phyloP scores from a whole-genome alignment of 2,329 filamentous ascomycete genomes.

The Nigrospora sphaerica region DNA sequence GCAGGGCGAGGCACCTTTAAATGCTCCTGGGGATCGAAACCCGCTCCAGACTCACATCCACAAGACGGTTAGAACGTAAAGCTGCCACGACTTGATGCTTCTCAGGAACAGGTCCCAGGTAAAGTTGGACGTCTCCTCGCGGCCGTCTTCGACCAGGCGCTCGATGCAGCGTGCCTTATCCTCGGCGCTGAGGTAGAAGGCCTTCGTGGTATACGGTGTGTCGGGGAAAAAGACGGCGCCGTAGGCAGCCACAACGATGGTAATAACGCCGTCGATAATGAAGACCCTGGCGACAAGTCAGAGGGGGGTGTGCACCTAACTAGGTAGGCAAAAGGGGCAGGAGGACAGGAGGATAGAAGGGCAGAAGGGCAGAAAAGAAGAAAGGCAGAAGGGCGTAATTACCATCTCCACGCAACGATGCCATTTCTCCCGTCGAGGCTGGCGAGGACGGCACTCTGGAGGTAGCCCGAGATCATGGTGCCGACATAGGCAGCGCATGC shows the following conservation, averaged over 20 bases:
- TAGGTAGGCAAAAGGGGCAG: too few relatives aligned
- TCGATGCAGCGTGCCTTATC: constrained; percentile 33
- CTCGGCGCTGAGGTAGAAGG: constrained; percentile 25
- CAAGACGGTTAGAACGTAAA: constrained; percentile 18
- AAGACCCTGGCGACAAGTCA: constrained; percentile 1
- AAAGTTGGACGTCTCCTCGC: constrained; percentile 14
- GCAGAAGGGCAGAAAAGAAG: too few relatives aligned
- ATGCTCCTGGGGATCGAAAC: too few relatives aligned
- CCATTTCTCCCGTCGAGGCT: constrained; percentile 34
- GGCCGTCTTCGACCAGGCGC: constrained; percentile 18
- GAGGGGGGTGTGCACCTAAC: too few relatives aligned
- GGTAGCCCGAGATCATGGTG: constrained; percentile 51
- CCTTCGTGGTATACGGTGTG: constrained; percentile 31
- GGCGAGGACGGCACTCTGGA: constrained; percentile 38
- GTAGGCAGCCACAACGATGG: constrained; percentile 42
- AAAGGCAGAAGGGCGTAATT: constrained; percentile 20
- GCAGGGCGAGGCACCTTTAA: too few relatives aligned
- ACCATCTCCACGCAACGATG: constrained; percentile 44
- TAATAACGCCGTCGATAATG: constrained; percentile 45
- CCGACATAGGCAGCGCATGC: constrained; percentile 53
- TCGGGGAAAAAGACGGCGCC: constrained; percentile 44
- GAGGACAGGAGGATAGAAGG: too few relatives aligned
- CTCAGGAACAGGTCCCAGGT: constrained; percentile 14
- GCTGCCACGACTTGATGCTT: constrained; percentile 14
- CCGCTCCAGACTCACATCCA: constrained; percentile 12